Conservation (phyloP, 306 rosid genomes). For the Luffa acutangula region DNA sequence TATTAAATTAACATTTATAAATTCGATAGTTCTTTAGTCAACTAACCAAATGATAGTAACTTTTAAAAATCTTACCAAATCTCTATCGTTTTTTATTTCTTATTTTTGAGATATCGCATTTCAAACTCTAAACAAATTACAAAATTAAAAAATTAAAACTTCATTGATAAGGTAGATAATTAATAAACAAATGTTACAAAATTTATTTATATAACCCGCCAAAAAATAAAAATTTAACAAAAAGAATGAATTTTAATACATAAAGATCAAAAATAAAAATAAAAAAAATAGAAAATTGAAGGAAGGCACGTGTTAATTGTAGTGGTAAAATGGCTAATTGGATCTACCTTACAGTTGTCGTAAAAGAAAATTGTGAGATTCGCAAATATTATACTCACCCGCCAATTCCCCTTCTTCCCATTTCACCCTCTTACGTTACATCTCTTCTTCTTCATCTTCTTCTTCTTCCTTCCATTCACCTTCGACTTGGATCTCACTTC, state of each 20-base stretch:
- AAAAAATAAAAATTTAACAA: not conserved
- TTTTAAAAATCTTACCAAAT: too few relatives aligned
- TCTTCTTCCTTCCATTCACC: not conserved
- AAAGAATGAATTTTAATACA: not conserved
- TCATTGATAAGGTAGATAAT: too few relatives aligned
- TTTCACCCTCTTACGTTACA: slow-evolving; percentile 8
- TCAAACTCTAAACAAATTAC: too few relatives aligned
- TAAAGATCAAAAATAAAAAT: not conserved
- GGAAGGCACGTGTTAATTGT: not conserved
- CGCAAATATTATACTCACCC: not conserved
- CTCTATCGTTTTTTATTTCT: too few relatives aligned
- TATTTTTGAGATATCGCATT: too few relatives aligned
- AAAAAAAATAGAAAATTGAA: not conserved
- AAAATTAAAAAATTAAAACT: too few relatives aligned
- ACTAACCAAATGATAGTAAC: too few relatives aligned
- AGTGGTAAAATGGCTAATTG: not conserved
- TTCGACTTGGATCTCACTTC: slow-evolving; percentile 1
- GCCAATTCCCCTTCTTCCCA: slow-evolving; percentile 2
- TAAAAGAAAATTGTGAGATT: not conserved
- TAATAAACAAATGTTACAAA: too few relatives aligned
- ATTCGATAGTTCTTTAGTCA: too few relatives aligned
- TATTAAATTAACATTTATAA: too few relatives aligned
- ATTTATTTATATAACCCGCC: too few relatives aligned
- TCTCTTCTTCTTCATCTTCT: not conserved
- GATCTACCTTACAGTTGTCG: not conserved